These are phyloP conservation scores for Terfezia claveryi DNA, from an alignment of 495 filamentous ascomycete genomes.

Conservation along the genomic window DNA sequence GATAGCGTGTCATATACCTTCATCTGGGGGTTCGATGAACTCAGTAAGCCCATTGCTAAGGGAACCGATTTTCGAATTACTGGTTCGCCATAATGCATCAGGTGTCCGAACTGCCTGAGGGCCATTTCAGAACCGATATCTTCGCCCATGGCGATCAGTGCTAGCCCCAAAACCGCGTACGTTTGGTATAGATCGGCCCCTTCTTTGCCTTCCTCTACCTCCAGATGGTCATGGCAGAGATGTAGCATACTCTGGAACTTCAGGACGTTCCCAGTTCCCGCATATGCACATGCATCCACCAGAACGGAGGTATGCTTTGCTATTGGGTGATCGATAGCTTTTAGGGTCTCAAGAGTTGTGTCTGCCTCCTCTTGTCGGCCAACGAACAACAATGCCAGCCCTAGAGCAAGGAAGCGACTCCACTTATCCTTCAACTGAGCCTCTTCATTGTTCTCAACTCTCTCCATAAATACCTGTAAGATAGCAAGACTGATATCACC, in stretches of 20 bases:
- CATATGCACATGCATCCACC: conserved; percentile 91
- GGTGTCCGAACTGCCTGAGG: conserved; percentile 82
- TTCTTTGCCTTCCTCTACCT: conserved; percentile 74
- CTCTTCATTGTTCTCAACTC: conserved; percentile 54
- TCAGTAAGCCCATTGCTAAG: conserved; percentile 90
- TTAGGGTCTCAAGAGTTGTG: conserved; percentile 79
- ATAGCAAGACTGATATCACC: conserved; percentile 74
- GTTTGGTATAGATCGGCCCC: conserved; percentile 83
- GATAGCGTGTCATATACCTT: conserved; percentile 98
- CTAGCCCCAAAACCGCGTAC: conserved; percentile 86
- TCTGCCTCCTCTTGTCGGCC: conserved; percentile 95
- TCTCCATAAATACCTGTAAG: conserved; percentile 53
- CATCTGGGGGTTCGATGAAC: conserved; percentile 97
- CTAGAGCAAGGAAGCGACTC: conserved; percentile 88
- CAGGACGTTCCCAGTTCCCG: conserved; percentile 84
- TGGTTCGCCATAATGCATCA: conserved; percentile 97
- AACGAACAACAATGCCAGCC: conserved; percentile 83
- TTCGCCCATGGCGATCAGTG: conserved; percentile 92
- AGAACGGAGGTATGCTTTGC: conserved; percentile 73
- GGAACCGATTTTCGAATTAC: conserved; percentile 94
- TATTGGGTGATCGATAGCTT: conserved; percentile 89
- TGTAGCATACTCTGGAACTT: conserved; percentile 92
- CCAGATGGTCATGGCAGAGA: conserved; percentile 92
- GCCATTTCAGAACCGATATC: conserved; percentile 99
- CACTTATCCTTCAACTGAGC: conserved; percentile 88